Conservation (phyloP, 805 yeast genomes). For the Torulaspora franciscae region DNA sequence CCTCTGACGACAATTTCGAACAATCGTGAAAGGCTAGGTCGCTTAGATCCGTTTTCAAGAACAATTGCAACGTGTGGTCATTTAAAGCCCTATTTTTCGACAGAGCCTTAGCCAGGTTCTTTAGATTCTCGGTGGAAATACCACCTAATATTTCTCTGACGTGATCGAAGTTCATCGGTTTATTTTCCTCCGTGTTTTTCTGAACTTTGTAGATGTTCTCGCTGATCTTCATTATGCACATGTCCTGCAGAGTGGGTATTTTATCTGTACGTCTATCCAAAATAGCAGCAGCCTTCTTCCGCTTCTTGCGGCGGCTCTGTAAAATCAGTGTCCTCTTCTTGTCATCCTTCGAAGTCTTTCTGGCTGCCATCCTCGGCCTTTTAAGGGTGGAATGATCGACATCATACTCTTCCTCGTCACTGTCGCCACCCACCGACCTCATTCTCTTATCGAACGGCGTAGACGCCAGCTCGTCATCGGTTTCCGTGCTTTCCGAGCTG, state of each 20-base stretch:
- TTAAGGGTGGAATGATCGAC: slow-evolving; percentile 1
- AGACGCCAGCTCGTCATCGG: slow-evolving; percentile 10
- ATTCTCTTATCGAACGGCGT: slow-evolving; percentile 8
- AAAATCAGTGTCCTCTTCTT: slow-evolving; percentile 31
- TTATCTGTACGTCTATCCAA: slow-evolving; percentile 62
- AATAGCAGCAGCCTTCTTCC: slow-evolving; percentile 77
- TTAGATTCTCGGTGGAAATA: slow-evolving; percentile 68
- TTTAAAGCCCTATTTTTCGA: slow-evolving; percentile 78
- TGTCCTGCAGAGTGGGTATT: slow-evolving; percentile 72
- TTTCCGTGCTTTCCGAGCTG: slow-evolving; percentile 16
- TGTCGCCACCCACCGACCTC: slow-evolving; percentile 14
- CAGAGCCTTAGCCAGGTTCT: slow-evolving; percentile 68
- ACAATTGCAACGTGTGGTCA: slow-evolving; percentile 65
- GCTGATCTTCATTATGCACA: slow-evolving; percentile 70
- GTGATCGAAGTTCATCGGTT: slow-evolving; percentile 16
- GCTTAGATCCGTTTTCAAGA: slow-evolving; percentile 55
- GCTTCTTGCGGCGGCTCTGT: slow-evolving; percentile 66
- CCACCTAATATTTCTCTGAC: slow-evolving; percentile 74
- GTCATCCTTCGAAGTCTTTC: slow-evolving; percentile 1
- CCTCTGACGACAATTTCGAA: slow-evolving; percentile 62
- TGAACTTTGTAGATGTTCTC: slow-evolving; percentile 28
- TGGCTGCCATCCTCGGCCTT: not conserved
- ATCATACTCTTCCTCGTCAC: slow-evolving; percentile 25
- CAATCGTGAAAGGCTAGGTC: slow-evolving; percentile 87
- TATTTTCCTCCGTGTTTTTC: slow-evolving; percentile 15